These are phyloP conservation scores for Penicillium palitans DNA, from an alignment of 2,329 filamentous ascomycete species.

Conservation along the genomic window DNA sequence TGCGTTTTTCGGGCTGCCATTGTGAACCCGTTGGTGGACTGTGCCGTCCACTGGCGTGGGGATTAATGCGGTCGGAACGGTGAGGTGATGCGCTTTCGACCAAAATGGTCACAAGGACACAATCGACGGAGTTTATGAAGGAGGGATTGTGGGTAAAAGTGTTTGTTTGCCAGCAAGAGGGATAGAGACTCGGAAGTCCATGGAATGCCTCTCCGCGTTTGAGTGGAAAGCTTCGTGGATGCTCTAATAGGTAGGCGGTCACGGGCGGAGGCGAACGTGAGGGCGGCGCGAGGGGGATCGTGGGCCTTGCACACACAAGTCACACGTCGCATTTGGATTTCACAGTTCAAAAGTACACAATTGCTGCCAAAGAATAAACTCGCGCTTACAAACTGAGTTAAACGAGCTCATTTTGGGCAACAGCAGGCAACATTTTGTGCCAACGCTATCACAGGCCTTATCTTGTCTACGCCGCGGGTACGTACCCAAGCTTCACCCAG, in stretches of 20 bases:
- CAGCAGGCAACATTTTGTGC: neutral
- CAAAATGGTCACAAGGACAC: conserved; percentile 4
- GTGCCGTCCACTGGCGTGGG: conserved; percentile 23
- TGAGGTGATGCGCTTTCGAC: conserved; percentile 14
- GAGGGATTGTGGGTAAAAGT: conserved; percentile 3
- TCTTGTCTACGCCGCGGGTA: neutral
- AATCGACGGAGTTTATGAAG: conserved; percentile 2
- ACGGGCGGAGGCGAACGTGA: conserved; percentile 3
- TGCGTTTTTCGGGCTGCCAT: conserved; percentile 97
- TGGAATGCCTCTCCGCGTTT: conserved; percentile 20
- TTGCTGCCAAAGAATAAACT: neutral
- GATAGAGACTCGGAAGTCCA: conserved; percentile 14
- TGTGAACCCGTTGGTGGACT: conserved; percentile 31
- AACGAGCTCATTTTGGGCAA: neutral
- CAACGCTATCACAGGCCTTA: neutral
- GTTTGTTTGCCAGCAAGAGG: conserved; percentile 11
- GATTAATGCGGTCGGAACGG: conserved; percentile 18
- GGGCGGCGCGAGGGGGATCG: conserved; percentile 1
- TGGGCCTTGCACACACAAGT: neutral
- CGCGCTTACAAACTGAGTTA: neutral
- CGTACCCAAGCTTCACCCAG: neutral
- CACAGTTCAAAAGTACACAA: neutral
- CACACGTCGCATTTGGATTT: neutral
- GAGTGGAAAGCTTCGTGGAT: conserved; percentile 25
- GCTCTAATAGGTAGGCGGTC: conserved; percentile 25